Base-by-base conservation (phyloP, 2,329 filamentous ascomycete species). In the Albophoma yamanashiensis region DNA sequence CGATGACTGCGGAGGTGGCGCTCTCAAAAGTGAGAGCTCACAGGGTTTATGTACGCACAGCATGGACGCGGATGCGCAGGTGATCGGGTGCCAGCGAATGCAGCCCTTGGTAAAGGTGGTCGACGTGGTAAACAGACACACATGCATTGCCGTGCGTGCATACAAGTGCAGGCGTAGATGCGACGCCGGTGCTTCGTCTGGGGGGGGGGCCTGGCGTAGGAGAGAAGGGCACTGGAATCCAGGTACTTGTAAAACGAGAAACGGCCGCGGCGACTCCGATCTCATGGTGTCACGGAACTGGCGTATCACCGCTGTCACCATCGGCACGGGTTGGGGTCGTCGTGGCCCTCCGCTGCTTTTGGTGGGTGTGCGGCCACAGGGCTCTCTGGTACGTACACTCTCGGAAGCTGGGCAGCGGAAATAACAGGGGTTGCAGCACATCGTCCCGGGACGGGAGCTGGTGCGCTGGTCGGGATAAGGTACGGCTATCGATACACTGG, bases 11-110 rank as follows among this genome's bases (percentile, higher is more conserved):
- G 58, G 58, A 59, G 58, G 39, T 59, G 58, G 58, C 58, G 50
- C 39, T 53, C 43, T 40, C 4, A 14, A 25, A 22, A 25, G 15
- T 9, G 15, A 20, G 55, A 43, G 36, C 34, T 36, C 53, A 43
- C 55, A 53, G 43, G 58, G 40, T 25, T 57, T 38, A 39, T 43
- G 1, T 40, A 47, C 39, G 39, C 59, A 57, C 55, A 22, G 43
- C 59, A 58, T 31, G 27, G 59, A 45, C 58, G 43, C 53, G 22
- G 42, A 58, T 60, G 59, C 47, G 56, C 59, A 60, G 59, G 38
- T 58, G 59, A 60, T 58, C 39, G 56, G 59, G 38, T 45, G 55
- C 47, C 59, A 60, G 56, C 47, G 45, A 60, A 60, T 56, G 58
- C 58, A 59, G 53, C 36, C 52, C 38, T 43, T 40, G 40, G 58